Base-by-base conservation (phyloP, 164 flowering plant genomes). In the Cinnamomum chago region DNA sequence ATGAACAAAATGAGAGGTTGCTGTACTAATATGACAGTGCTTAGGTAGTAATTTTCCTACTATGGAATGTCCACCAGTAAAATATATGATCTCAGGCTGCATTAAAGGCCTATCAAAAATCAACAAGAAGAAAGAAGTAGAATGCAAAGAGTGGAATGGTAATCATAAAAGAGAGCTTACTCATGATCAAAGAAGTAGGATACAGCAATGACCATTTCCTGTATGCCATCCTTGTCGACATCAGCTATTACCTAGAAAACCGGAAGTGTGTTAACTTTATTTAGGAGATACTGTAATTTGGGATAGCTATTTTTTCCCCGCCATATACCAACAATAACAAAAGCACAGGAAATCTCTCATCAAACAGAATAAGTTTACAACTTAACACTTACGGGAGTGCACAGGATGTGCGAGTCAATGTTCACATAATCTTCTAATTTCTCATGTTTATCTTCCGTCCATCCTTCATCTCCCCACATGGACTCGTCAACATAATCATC, bases 161-260 rank as follows among this genome's bases (percentile, higher is more conserved):
- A 35, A 65, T 66, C 64, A 58, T 65, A 23, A 50, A 68, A 60
- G 58, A 65, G 74, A 62, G 85, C 97, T 87, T 79, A 96, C 99
- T 96, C 99, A 66, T 88, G 98, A 80, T 96, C 99, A 88, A 94
- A 96, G 88, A 94, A 96, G 81, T 94, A 91, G 18, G 99, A 94
- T 55, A 89, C 99, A 58, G 97, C 98, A 80, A 96, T 87, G 80
- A 96, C 80, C 98, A 96, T 94, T 83, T 96, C 99, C 35, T 85
- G 81, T 62, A 90, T 85, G 67, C 99, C 99, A 84, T 96, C 98
- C 71, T 86, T 86, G 82, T 96, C 99, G 74, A 96, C 92, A 75
- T 96, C 99, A 30, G 99, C 97, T 72, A 96, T 94, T 22, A 96
- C 97, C 99, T 96, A 83, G 64, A 67, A 24, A 75, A 68, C 73